These are phyloP conservation scores for Salmacisia buchloeana DNA, from an alignment of 1,284 basidiomycete species.

Conservation along the genomic window DNA sequence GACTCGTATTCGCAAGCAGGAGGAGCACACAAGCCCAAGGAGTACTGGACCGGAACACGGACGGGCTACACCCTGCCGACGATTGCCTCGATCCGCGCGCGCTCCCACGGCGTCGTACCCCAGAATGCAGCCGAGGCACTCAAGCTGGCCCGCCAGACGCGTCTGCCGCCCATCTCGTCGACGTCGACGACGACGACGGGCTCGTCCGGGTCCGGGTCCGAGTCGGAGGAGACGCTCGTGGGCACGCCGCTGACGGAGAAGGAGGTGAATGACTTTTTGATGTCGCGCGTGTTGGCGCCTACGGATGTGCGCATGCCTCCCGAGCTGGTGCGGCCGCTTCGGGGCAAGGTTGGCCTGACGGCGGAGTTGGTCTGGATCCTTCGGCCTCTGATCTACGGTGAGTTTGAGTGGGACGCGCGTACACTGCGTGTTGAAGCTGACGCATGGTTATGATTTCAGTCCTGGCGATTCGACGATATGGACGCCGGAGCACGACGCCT, in stretches of 20 bases:
- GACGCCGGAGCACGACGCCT: constrained; percentile 26
- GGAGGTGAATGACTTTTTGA: constrained; percentile 45
- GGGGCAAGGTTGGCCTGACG: constrained; percentile 20
- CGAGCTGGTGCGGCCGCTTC: constrained; percentile 38
- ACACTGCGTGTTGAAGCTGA: background rate
- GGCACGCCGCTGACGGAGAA: constrained; percentile 35
- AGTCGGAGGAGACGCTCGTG: constrained; percentile 39
- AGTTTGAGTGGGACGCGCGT: no score
- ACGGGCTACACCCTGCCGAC: constrained; percentile 37
- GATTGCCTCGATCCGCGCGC: constrained; percentile 34
- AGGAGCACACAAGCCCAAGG: constrained; percentile 10
- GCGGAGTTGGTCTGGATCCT: constrained; percentile 38
- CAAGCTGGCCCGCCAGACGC: constrained; percentile 3
- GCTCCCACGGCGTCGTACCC: constrained; percentile 6
- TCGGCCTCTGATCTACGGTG: constrained; percentile 35
- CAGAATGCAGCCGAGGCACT: background rate
- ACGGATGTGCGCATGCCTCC: constrained; percentile 40
- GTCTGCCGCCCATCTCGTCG: constrained; percentile 2
- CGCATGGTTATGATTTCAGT: constrained; percentile 13
- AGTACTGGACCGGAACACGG: constrained; percentile 36
- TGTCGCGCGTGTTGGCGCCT: constrained; percentile 37
- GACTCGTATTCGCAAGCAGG: background rate
- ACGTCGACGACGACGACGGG: constrained; percentile 10
- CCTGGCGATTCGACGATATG: constrained; percentile 36
- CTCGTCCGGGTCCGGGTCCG: constrained; percentile 26